Percentiles rank a stretch among this genome's conserved stretches.
These are phyloP conservation scores for Geotrichum carabidarum DNA, from an alignment of 1,139 yeast genomes.

Conservation along the genomic window DNA sequence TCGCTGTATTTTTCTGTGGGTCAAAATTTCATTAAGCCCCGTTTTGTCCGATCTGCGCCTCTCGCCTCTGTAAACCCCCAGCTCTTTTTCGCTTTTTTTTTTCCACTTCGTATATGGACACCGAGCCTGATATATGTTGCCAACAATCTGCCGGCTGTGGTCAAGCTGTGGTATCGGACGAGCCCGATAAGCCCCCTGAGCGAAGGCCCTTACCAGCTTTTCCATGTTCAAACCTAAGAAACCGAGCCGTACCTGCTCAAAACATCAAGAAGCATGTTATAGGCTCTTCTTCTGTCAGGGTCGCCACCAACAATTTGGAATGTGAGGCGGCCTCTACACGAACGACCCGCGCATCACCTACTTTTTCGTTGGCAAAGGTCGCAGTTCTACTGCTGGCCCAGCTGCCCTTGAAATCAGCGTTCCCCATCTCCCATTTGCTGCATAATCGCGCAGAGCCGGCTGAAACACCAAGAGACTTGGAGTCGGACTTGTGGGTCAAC, in stretches of 20 bases:
- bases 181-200: constrained; percentile 15
- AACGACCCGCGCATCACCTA: background rate
- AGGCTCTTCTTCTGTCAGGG: too few relatives aligned
- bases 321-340: background rate
- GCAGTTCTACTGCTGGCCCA: constrained; percentile 24
- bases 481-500: constrained; percentile 48
- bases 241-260: too few relatives aligned
- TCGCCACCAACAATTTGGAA: background rate
- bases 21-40: background rate
- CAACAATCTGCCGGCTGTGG: constrained; percentile 9
- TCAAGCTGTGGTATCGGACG: constrained; percentile 4
- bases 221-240: too few relatives aligned
- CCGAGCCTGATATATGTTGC: constrained; percentile 1
- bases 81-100: background rate
- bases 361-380: constrained; percentile 22
- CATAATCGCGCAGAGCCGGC: background rate
- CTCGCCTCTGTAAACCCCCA: background rate
- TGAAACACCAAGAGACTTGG: background rate
- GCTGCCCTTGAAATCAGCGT: constrained; percentile 21
- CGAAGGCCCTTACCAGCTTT: background rate
- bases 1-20: too few relatives aligned
- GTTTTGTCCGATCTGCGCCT: background rate
- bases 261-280: too few relatives aligned
- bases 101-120: constrained; percentile 12
- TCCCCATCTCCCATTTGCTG: constrained; percentile 3